phyloP scores from a whole-genome alignment of 495 filamentous ascomycete genomes.

The Geopyxis carbonaria region DNA sequence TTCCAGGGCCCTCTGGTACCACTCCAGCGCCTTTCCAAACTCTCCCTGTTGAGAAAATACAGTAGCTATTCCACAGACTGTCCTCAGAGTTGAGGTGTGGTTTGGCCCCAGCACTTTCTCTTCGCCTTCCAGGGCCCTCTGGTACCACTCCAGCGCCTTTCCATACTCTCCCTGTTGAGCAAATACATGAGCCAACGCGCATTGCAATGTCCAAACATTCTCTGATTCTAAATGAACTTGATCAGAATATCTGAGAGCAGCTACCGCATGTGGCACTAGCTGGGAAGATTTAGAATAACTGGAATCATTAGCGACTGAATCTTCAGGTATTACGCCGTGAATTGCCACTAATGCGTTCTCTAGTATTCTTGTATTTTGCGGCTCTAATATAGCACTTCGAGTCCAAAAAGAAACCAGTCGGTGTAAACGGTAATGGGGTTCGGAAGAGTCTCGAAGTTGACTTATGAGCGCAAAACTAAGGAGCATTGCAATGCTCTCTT shows the following conservation, averaged over 20 bases:
- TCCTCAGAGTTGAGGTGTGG: conserved; percentile 2
- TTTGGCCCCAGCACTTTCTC: conserved; percentile 2
- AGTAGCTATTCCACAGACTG: conserved; percentile 4
- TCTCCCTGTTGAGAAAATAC: conserved; percentile 10
- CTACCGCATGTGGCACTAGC: conserved; percentile 1
- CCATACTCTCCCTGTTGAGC: neutral
- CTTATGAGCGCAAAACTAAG: neutral
- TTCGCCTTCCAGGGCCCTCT: conserved; percentile 1
- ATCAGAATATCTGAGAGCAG: no score
- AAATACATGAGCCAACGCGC: conserved; percentile 8
- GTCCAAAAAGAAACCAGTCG: conserved; percentile 1
- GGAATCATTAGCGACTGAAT: neutral
- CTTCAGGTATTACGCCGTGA: neutral
- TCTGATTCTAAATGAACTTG: no score
- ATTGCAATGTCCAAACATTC: no score
- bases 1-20: conserved; percentile 9
- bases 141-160: conserved; percentile 10
- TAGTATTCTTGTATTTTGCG: neutral
- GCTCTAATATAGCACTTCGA: neutral
- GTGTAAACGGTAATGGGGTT: conserved; percentile 4
- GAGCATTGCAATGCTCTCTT: neutral
- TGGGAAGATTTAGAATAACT: neutral
- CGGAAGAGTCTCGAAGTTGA: neutral
- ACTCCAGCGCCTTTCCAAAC: conserved; percentile 17
- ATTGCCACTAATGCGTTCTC: neutral